A percentile compares a stretch with the other conserved stretches of the same genome.
Conservation (phyloP, 768 basidiomycete species). For the Rhodotorula babjevae region DNA sequence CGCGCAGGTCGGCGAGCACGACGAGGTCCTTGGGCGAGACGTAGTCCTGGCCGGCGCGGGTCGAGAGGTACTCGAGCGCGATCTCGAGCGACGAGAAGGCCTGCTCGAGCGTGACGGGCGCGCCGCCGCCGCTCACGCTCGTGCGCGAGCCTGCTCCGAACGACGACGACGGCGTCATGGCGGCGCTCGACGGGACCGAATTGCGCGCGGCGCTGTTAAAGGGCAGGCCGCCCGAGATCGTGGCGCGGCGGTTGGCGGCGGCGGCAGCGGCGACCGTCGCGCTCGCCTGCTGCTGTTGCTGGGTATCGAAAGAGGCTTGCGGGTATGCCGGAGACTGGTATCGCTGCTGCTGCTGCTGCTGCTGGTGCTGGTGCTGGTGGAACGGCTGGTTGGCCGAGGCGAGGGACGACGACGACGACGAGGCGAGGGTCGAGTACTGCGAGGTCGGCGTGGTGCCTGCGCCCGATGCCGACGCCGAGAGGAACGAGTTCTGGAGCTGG, state of each 20-base stretch:
- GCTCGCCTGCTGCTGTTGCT: constrained; percentile 1
- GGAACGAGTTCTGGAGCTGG: constrained; percentile 1
- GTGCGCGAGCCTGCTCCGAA: not conserved
- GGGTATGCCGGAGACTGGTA: constrained; percentile 17
- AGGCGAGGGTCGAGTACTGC: not conserved
- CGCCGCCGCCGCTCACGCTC: not conserved
- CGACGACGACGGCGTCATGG: constrained; percentile 13
- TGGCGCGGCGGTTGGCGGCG: constrained; percentile 22
- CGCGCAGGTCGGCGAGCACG: constrained; percentile 24
- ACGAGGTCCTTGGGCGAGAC: constrained; percentile 26
- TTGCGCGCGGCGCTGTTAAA: constrained; percentile 12
- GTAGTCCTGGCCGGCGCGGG: constrained; percentile 20
- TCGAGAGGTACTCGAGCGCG: constrained; percentile 29
- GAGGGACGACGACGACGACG: constrained; percentile 2
- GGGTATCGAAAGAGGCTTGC: not conserved
- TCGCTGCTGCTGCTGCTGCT: constrained; percentile 16
- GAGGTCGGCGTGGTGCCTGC: not conserved
- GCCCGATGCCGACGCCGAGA: constrained; percentile 1
- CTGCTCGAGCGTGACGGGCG: constrained; percentile 23
- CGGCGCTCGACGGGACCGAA: not conserved
- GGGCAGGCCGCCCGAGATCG: constrained; percentile 37
- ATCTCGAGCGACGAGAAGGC: constrained; percentile 23
- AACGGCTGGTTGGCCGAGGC: not conserved
- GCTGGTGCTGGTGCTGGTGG: constrained; percentile 6
- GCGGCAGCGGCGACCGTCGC: not conserved